A percentile compares a stretch with the other conserved stretches of the same genome.
These are phyloP conservation scores for Ascosphaera pollenicola DNA, from an alignment of 2,329 filamentous ascomycete genomes.

Conservation along the genomic window DNA sequence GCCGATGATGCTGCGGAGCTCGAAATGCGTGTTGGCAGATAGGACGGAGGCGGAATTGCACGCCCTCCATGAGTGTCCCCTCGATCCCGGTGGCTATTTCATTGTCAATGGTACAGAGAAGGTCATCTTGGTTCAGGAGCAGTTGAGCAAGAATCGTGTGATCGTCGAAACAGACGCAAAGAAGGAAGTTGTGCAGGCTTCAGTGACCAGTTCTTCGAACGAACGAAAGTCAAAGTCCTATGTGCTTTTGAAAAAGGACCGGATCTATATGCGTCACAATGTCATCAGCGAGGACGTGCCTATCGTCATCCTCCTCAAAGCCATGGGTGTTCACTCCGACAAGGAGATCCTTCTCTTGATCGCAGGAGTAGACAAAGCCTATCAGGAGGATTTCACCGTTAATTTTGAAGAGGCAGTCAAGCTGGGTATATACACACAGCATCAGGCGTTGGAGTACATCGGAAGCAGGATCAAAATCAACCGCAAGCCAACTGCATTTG, in stretches of 20 bases:
- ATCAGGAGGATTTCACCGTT: slow-evolving; percentile 85
- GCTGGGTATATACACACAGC: slow-evolving; percentile 70
- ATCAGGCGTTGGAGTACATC: slow-evolving; percentile 86
- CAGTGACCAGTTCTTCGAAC: slow-evolving; percentile 88
- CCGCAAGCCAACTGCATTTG: slow-evolving; percentile 34
- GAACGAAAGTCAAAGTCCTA: slow-evolving; percentile 97
- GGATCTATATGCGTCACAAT: slow-evolving; percentile 77
- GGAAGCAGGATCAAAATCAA: slow-evolving; percentile 76
- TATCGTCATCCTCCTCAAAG: slow-evolving; percentile 80
- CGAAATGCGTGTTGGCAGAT: slow-evolving; percentile 67
- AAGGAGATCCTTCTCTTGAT: slow-evolving; percentile 87
- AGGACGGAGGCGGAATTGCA: slow-evolving; percentile 81
- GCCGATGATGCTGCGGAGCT: slow-evolving; percentile 92
- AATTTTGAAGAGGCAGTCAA: slow-evolving; percentile 88
- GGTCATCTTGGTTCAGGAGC: slow-evolving; percentile 94
- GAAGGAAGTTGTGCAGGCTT: slow-evolving; percentile 84
- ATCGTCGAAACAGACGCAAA: slow-evolving; percentile 87
- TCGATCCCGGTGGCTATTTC: slow-evolving; percentile 95
- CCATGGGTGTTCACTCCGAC: slow-evolving; percentile 80
- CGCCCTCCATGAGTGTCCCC: slow-evolving; percentile 76
- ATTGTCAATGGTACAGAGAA: slow-evolving; percentile 96
- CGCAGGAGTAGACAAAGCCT: slow-evolving; percentile 63
- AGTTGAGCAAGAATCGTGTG: slow-evolving; percentile 96
- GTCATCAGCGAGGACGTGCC: slow-evolving; percentile 85
- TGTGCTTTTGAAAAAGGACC: slow-evolving; percentile 80